phyloP scores from a whole-genome alignment of 1,284 basidiomycete genomes.

The Tilletia caries region DNA sequence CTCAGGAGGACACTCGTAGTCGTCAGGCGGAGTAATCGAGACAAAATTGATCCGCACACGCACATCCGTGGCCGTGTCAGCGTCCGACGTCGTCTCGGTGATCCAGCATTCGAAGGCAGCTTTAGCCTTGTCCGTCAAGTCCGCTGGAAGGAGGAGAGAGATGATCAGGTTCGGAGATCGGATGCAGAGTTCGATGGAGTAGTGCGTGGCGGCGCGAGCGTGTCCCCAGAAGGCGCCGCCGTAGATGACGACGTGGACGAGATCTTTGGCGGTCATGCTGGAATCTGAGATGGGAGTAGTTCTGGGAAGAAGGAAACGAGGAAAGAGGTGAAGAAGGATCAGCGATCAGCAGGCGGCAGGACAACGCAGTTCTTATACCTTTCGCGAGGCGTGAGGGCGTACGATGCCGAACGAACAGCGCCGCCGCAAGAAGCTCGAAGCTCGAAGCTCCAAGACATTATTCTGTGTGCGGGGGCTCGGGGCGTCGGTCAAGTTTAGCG shows the following conservation, averaged over 20 bases:
- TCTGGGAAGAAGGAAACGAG: not conserved
- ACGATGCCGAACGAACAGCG: too few relatives aligned
- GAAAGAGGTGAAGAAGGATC: not conserved
- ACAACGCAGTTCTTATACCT: too few relatives aligned
- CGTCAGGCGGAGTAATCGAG: not conserved
- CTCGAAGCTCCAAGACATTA: too few relatives aligned
- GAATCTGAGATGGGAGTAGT: not conserved
- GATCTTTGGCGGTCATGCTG: not conserved
- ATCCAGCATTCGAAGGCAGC: not conserved
- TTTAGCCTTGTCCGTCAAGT: not conserved
- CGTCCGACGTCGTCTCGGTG: not conserved
- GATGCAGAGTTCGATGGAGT: not conserved
- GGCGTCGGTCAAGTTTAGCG: too few relatives aligned
- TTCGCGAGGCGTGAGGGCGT: too few relatives aligned
- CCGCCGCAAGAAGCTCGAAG: too few relatives aligned
- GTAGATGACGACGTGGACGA: not conserved
- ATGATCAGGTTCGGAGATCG: not conserved
- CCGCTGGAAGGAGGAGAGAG: not conserved
- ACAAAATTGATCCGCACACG: not conserved
- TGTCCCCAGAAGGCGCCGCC: not conserved
- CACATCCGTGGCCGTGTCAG: not conserved
- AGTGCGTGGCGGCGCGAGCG: not conserved
- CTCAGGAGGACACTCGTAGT: not conserved
- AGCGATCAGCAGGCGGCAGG: too few relatives aligned
- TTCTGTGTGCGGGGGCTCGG: too few relatives aligned